Percentiles rank a stretch among this genome's conserved stretches.
Conservation (phyloP, 345 rosid species). For the Ceriops tagal region DNA sequence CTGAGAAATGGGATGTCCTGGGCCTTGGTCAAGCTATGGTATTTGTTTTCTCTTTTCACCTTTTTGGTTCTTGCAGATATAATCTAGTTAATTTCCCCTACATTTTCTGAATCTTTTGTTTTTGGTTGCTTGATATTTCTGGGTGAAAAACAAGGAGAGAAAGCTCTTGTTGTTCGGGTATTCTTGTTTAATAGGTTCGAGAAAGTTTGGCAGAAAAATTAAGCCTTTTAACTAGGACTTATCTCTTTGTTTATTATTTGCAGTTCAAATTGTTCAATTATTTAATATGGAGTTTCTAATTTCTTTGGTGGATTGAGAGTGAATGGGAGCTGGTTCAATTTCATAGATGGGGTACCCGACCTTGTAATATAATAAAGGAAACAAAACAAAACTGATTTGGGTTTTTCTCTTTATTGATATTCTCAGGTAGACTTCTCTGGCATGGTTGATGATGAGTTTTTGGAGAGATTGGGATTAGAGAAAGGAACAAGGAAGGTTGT, state of each 20-base stretch:
- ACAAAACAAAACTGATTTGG: neutral
- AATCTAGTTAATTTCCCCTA: neutral
- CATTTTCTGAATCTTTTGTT: neutral
- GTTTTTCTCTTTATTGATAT: slow-evolving; percentile 3
- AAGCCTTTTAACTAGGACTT: no score
- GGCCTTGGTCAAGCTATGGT: slow-evolving; percentile 99
- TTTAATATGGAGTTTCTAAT: no score
- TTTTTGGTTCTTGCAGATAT: neutral
- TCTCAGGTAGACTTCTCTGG: slow-evolving; percentile 95
- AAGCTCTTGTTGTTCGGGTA: no score
- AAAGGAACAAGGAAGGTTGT: slow-evolving; percentile 89
- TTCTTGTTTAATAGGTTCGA: no score
- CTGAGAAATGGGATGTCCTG: slow-evolving; percentile 86
- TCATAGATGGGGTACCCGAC: neutral
- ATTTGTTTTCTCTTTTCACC: neutral
- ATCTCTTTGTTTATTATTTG: no score
- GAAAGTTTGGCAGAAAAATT: no score
- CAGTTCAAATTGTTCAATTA: no score
- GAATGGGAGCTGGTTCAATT: neutral
- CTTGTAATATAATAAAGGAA: neutral
- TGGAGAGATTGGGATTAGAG: slow-evolving; percentile 62
- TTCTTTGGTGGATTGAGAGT: neutral
- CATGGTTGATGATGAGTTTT: slow-evolving; percentile 69
- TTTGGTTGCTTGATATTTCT: neutral
- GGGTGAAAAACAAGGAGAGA: no score